Conservation (phyloP, 306 rosid species). For the Rosa chinensis region DNA sequence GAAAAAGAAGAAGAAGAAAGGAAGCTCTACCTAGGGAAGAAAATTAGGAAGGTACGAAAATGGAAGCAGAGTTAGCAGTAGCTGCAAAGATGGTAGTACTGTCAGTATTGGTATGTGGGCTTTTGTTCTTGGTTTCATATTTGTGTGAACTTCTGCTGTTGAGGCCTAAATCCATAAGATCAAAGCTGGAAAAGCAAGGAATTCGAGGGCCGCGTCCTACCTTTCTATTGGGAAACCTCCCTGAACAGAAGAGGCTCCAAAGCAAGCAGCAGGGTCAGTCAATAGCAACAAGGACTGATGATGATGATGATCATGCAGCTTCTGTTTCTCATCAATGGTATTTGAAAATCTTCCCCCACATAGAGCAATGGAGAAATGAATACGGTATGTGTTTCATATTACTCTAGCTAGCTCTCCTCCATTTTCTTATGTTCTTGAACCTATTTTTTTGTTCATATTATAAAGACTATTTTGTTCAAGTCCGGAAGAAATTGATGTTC, state of each 20-base stretch:
- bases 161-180: conserved; percentile 48
- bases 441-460: neutral
- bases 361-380: conserved; percentile 46
- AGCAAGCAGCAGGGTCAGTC: neutral
- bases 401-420: neutral
- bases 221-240: conserved; percentile 53
- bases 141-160: conserved; percentile 18
- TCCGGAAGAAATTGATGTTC: neutral
- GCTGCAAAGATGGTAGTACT: neutral
- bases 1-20: no score
- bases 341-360: conserved; percentile 44
- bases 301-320: neutral
- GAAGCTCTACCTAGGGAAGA: neutral
- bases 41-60: neutral
- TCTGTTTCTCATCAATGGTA: conserved; percentile 48
- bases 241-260: conserved; percentile 42
- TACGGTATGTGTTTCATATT: conserved; percentile 39
- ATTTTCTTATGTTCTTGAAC: neutral
- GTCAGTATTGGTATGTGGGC: conserved; percentile 25
- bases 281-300: neutral
- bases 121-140: conserved; percentile 22
- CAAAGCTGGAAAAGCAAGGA: conserved; percentile 58
- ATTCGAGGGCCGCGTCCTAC: conserved; percentile 61
- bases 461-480: neutral
- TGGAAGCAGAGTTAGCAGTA: neutral